Conservation (phyloP, 2,329 filamentous ascomycete genomes). For the Pseudopithomyces chartarum region DNA sequence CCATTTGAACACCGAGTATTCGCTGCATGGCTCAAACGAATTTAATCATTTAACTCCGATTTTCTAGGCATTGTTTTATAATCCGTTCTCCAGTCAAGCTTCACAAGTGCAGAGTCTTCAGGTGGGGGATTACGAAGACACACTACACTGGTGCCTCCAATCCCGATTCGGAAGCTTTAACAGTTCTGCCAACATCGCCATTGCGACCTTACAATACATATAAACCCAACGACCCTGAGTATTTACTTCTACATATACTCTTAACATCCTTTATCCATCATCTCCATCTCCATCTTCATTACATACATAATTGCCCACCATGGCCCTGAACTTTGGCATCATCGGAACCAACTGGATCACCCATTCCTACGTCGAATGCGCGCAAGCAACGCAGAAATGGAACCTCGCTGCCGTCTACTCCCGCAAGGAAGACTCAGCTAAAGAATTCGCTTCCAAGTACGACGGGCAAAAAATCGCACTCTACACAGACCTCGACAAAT, state of each 20-base stretch:
- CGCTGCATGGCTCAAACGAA: not conserved
- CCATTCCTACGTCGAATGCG: slow-evolving; percentile 51
- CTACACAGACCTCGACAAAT: slow-evolving; percentile 48
- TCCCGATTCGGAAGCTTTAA: slow-evolving; percentile 2
- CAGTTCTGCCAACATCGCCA: not conserved
- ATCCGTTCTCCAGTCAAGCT: not conserved
- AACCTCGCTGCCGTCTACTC: slow-evolving; percentile 54
- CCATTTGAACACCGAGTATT: not conserved
- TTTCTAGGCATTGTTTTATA: not conserved
- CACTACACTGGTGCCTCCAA: not conserved
- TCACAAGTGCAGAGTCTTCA: slow-evolving; percentile 1
- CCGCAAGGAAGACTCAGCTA: slow-evolving; percentile 49
- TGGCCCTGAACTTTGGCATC: slow-evolving; percentile 50
- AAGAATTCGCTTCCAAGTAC: slow-evolving; percentile 51
- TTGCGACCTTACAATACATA: not conserved
- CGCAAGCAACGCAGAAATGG: slow-evolving; percentile 51
- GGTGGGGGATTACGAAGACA: not conserved
- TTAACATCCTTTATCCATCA: not conserved
- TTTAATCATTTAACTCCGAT: no score
- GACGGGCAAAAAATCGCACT: slow-evolving; percentile 29
- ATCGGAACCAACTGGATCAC: slow-evolving; percentile 59
- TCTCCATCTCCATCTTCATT: not conserved
- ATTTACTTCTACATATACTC: not conserved
- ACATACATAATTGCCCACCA: slow-evolving; percentile 4
- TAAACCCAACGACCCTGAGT: not conserved